These are phyloP conservation scores for Lodderomyces jiufengensis DNA, from an alignment of 1,139 yeast genomes.

Conservation along the genomic window DNA sequence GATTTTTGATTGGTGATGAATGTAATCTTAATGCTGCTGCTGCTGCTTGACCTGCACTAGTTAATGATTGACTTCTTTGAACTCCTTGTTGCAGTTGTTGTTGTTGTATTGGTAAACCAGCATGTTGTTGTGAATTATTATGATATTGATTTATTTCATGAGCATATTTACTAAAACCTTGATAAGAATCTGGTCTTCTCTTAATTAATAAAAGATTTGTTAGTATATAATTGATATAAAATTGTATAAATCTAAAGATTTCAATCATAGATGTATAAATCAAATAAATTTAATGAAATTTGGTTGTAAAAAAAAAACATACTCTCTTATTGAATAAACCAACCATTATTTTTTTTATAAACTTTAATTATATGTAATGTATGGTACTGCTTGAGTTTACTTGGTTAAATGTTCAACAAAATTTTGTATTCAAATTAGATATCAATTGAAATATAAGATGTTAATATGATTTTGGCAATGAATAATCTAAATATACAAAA, in stretches of 20 bases:
- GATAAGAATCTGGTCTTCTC: constrained; percentile 18
- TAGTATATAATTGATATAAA: constrained; percentile 2
- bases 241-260: not conserved
- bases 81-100: constrained; percentile 5
- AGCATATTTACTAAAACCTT: constrained; percentile 39
- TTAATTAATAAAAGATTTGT: too few relatives aligned
- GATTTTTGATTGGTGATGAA: constrained; percentile 15
- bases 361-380: not conserved
- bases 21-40: constrained; percentile 45
- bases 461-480: too few relatives aligned
- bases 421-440: too few relatives aligned
- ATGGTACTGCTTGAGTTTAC: too few relatives aligned
- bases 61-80: constrained; percentile 22
- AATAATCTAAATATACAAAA: too few relatives aligned
- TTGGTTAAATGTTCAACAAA: too few relatives aligned
- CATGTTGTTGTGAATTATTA: constrained; percentile 15
- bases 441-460: too few relatives aligned
- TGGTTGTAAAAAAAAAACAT: constrained; percentile 10
- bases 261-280: not conserved
- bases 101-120: constrained; percentile 21
- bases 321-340: constrained; percentile 14
- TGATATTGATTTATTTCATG: constrained; percentile 30
- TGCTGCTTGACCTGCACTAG: constrained; percentile 44
- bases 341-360: too few relatives aligned
- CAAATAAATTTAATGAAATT: not conserved